phyloP scores from a whole-genome alignment of 495 filamentous ascomycete species.

The Aspergillus campestris region DNA sequence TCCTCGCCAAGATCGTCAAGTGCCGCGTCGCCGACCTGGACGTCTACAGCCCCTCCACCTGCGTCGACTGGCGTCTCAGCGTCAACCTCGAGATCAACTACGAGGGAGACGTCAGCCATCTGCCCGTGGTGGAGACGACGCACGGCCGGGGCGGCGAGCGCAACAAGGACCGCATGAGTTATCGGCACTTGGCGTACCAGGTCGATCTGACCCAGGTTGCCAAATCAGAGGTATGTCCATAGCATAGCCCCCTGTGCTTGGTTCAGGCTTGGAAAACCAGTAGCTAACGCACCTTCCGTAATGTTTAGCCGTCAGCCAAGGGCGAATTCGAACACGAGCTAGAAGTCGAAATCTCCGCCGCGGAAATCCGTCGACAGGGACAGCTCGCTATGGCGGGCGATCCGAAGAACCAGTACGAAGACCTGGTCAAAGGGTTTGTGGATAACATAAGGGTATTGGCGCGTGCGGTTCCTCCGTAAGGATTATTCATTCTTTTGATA shows the following conservation, averaged over 20 bases:
- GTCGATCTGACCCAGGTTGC: constrained; percentile 87
- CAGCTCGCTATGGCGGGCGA: constrained; percentile 46
- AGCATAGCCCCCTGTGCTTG: background rate
- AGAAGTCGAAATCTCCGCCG: constrained; percentile 71
- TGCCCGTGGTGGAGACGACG: constrained; percentile 30
- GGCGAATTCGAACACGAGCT: constrained; percentile 74
- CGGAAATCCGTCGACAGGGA: constrained; percentile 61
- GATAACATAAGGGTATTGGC: constrained; percentile 72
- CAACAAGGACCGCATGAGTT: constrained; percentile 82
- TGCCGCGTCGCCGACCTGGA: constrained; percentile 75
- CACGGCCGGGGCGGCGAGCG: constrained; percentile 49
- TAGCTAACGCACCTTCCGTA: constrained; percentile 1
- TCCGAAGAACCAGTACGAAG: constrained; percentile 56
- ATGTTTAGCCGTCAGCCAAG: constrained; percentile 29
- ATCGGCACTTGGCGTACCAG: constrained; percentile 74
- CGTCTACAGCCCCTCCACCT: constrained; percentile 60
- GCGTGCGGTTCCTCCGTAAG: constrained; percentile 36
- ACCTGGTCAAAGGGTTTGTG: constrained; percentile 71
- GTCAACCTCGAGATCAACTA: constrained; percentile 86
- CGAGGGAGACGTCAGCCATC: constrained; percentile 54
- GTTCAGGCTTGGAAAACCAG: background rate
- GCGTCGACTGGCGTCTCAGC: constrained; percentile 80
- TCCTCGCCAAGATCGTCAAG: constrained; percentile 83
- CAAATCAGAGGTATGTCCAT: constrained; percentile 49
- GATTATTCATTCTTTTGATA: constrained; percentile 3